Percentiles rank a stretch among this genome's conserved stretches.
Conservation (phyloP, 768 basidiomycete species). For the Mycena chlorophos region DNA sequence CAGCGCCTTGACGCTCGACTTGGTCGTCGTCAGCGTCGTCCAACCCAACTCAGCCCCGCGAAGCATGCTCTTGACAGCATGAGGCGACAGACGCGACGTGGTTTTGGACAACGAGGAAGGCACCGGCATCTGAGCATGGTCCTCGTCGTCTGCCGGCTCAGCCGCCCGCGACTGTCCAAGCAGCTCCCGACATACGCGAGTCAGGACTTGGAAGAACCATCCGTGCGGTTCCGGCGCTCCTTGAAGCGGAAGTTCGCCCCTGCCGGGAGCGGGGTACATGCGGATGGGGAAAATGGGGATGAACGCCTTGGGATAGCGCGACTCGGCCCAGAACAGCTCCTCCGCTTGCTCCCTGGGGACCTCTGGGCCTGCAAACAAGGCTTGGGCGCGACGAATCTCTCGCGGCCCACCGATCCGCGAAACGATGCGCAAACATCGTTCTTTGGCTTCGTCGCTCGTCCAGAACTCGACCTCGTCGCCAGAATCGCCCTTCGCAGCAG, state of each 20-base stretch:
- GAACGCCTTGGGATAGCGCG: constrained; percentile 54
- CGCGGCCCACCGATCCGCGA: constrained; percentile 72
- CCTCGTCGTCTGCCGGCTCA: constrained; percentile 7
- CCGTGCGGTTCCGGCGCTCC: constrained; percentile 12
- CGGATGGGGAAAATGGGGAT: constrained; percentile 61
- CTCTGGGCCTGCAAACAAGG: constrained; percentile 46
- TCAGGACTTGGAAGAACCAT: constrained; percentile 51
- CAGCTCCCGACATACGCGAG: constrained; percentile 53
- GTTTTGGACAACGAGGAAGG: constrained; percentile 48
- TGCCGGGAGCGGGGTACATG: constrained; percentile 39
- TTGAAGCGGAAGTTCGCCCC: constrained; percentile 3
- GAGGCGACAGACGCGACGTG: constrained; percentile 65
- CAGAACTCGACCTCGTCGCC: constrained; percentile 59
- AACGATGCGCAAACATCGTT: constrained; percentile 74
- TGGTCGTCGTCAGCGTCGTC: constrained; percentile 87
- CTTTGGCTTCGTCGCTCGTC: constrained; percentile 77
- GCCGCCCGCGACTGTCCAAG: constrained; percentile 43
- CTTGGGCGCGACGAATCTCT: constrained; percentile 65
- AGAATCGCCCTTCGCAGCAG: constrained; percentile 1
- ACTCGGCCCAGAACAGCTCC: constrained; percentile 61
- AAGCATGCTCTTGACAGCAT: constrained; percentile 75
- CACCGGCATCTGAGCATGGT: constrained; percentile 45
- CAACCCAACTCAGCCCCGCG: constrained; percentile 68
- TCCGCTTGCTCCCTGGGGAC: constrained; percentile 34
- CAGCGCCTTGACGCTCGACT: constrained; percentile 73